Conservation (phyloP, 495 filamentous ascomycete genomes). For the Aspergillus steynii region DNA sequence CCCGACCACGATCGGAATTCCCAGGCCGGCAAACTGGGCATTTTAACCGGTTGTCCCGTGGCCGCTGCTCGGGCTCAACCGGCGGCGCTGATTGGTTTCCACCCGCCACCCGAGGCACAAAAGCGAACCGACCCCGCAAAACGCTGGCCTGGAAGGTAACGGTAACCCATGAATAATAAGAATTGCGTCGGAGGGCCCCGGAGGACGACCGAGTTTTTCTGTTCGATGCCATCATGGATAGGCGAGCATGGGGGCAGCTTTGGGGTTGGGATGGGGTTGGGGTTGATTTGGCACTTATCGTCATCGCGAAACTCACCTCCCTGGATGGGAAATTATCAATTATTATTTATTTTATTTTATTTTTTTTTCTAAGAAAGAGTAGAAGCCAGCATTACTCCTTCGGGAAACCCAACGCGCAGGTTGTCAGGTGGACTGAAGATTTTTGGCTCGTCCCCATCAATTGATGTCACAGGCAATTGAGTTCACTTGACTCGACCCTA, state of each 20-base stretch:
- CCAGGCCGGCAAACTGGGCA: conserved; percentile 24
- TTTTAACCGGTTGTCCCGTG: conserved; percentile 29
- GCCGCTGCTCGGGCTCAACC: conserved; percentile 22
- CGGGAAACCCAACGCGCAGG: background rate
- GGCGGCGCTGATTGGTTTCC: conserved; percentile 32
- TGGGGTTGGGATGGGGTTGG: conserved; percentile 2
- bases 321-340: too few species aligned
- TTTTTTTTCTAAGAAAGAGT: background rate
- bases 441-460: background rate
- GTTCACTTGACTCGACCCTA: background rate
- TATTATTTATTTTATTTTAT: background rate
- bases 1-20: conserved; percentile 12
- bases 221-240: background rate
- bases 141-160: conserved; percentile 1
- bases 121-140: conserved; percentile 36
- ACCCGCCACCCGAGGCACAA: conserved; percentile 29
- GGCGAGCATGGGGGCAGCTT: background rate
- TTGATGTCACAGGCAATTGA: background rate
- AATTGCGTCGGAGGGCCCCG: conserved; percentile 11
- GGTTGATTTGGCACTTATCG: background rate
- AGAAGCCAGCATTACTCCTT: background rate
- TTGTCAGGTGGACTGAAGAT: background rate
- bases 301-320: background rate
- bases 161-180: conserved; percentile 5
- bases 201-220: conserved; percentile 7